Conservation (phyloP, 2,329 filamentous ascomycete genomes). For the Exserohilum turcica region DNA sequence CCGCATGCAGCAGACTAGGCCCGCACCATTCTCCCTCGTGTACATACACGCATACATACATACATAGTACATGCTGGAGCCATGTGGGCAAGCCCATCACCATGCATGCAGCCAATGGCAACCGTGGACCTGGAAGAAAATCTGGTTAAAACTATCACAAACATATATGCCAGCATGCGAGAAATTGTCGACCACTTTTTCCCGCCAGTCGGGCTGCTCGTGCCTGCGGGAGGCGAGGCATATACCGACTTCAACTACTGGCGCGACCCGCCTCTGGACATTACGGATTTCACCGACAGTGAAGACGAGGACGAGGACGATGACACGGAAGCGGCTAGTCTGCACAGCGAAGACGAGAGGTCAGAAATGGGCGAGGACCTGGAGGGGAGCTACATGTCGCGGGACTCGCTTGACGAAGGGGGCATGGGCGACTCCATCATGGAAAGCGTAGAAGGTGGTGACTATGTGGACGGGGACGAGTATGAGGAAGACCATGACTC, state of each 20-base stretch:
- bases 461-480: slow-evolving; percentile 31
- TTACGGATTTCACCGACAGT: slow-evolving; percentile 87
- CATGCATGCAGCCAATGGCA: no score
- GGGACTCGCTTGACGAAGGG: slow-evolving; percentile 55
- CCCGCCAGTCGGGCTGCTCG: slow-evolving; percentile 83
- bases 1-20: no score
- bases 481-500: slow-evolving; percentile 29
- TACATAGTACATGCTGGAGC: no score
- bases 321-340: slow-evolving; percentile 52
- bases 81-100: no score
- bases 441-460: slow-evolving; percentile 55
- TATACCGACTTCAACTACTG: slow-evolving; percentile 98
- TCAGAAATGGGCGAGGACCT: slow-evolving; percentile 54
- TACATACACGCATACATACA: no score
- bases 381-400: slow-evolving; percentile 63
- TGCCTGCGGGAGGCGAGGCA: slow-evolving; percentile 88
- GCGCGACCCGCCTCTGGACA: slow-evolving; percentile 80
- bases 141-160: neutral
- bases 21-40: no score
- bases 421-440: slow-evolving; percentile 55
- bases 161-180: slow-evolving; percentile 81
- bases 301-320: slow-evolving; percentile 55
- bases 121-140: no score
- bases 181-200: slow-evolving; percentile 99
- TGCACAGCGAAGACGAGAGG: slow-evolving; percentile 59